Conservation (phyloP, 2,329 filamentous ascomycete genomes). For the Fusarium nurragi region DNA sequence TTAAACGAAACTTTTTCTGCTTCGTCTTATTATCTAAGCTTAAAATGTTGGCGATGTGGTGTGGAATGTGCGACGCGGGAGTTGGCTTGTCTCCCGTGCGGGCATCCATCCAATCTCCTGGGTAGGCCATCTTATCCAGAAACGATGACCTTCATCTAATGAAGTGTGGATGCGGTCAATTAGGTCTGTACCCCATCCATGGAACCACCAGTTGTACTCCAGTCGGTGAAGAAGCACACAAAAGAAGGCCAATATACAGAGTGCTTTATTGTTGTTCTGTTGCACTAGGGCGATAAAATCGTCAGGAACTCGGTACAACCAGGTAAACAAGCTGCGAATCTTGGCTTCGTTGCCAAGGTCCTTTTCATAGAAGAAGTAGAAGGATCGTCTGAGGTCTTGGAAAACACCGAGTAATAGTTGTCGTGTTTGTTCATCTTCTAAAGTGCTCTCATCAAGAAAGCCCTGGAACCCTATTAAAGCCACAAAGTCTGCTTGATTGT, state of each 20-base stretch:
- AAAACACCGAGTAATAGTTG: not conserved
- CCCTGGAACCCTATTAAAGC: not conserved
- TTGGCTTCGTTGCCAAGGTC: not conserved
- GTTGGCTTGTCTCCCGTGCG: not conserved
- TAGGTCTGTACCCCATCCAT: not conserved
- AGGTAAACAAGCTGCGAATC: not conserved
- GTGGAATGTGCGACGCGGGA: not conserved
- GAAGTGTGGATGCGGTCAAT: not conserved
- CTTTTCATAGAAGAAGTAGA: not conserved
- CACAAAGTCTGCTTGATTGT: not conserved
- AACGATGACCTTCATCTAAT: not conserved
- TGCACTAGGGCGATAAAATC: not conserved
- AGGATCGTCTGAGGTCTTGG: not conserved
- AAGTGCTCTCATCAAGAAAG: not conserved
- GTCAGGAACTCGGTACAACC: not conserved
- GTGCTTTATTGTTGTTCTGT: not conserved
- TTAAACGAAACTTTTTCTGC: no score
- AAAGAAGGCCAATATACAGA: not conserved
- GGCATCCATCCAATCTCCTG: not conserved
- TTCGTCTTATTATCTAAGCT: not conserved
- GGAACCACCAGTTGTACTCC: constrained; percentile 1
- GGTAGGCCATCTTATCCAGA: not conserved
- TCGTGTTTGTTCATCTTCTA: not conserved
- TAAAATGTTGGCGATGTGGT: not conserved
- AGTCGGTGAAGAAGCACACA: not conserved